Conservation (phyloP, 2,329 filamentous ascomycete genomes). For the Reticulascus tulasneorum region DNA sequence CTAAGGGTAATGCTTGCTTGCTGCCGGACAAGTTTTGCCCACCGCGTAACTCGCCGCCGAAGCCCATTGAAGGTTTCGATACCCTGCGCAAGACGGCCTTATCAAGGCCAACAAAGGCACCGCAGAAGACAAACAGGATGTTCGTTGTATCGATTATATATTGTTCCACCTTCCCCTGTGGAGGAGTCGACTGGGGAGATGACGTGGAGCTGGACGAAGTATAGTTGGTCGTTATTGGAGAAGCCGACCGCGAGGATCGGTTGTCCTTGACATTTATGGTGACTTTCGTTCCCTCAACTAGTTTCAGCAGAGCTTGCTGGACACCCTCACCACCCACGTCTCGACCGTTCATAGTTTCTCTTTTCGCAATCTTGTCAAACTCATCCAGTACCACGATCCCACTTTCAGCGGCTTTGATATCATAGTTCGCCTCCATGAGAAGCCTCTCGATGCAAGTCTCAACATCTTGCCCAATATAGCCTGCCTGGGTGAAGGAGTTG, state of each 20-base stretch:
- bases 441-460: constrained; percentile 90
- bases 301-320: constrained; percentile 90
- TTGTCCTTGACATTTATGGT: constrained; percentile 86
- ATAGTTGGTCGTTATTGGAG: constrained; percentile 51
- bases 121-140: constrained; percentile 95
- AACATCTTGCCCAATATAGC: constrained; percentile 97
- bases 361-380: constrained; percentile 92
- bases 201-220: constrained; percentile 41
- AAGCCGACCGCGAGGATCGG: constrained; percentile 51
- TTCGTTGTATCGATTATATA: constrained; percentile 87
- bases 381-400: constrained; percentile 96
- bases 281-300: constrained; percentile 92
- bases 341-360: constrained; percentile 81
- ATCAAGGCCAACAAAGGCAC: constrained; percentile 89
- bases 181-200: constrained; percentile 41
- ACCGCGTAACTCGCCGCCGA: constrained; percentile 76
- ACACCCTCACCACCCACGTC: constrained; percentile 96
- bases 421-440: constrained; percentile 85
- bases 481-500: constrained; percentile 91
- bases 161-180: constrained; percentile 53
- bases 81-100: constrained; percentile 85
- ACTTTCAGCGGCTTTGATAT: constrained; percentile 76
- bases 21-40: constrained; percentile 42
- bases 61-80: constrained; percentile 80
- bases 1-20: constrained; percentile 61